Evolutionary conservation across 2,329 filamentous ascomycete species (phyloP).

Genomic region (Eutypella sp.): DNA sequence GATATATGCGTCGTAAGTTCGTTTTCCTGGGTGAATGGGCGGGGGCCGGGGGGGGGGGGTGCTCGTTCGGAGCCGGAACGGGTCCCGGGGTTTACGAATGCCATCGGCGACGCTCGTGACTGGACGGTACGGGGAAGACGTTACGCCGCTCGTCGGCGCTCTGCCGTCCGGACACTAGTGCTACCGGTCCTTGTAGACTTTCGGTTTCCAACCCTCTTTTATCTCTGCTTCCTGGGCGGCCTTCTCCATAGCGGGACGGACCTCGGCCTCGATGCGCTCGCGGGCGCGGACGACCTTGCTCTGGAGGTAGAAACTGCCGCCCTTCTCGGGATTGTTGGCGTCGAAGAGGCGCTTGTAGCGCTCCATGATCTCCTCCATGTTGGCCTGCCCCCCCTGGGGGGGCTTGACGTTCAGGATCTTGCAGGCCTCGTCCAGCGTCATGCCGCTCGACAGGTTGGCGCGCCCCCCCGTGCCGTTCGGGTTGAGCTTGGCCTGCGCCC

Average conservation of each 20-base stretch:
- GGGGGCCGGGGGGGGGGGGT: too few species aligned
- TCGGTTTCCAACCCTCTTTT: conserved; percentile 87
- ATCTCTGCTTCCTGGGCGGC: conserved; percentile 71
- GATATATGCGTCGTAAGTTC: neutral
- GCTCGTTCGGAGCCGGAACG: too few species aligned
- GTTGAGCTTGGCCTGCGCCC: conserved; percentile 61
- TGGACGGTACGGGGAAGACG: too few species aligned
- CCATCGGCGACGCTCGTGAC: too few species aligned
- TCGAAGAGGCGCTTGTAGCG: conserved; percentile 96
- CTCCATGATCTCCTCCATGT: conserved; percentile 73
- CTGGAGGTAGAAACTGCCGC: conserved; percentile 96
- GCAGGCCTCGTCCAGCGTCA: conserved; percentile 94
- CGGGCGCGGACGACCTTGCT: conserved; percentile 91
- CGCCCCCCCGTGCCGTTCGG: conserved; percentile 34
- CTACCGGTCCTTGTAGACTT: conserved; percentile 84
- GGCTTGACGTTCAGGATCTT: conserved; percentile 95
- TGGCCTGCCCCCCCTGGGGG: conserved; percentile 69
- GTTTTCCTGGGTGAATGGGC: too few species aligned
- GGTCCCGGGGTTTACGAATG: too few species aligned
- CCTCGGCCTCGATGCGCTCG: conserved; percentile 86
- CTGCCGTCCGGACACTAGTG: too few species aligned
- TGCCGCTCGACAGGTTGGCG: conserved; percentile 54
- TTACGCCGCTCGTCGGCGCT: too few species aligned
- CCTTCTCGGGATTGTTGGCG: conserved; percentile 88
- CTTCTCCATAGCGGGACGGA: conserved; percentile 66